A percentile compares a stretch with the other conserved stretches of the same genome.
Evolutionary conservation across 2,329 filamentous ascomycete genomes (phyloP).

Genomic region (Fusarium setosum): DNA sequence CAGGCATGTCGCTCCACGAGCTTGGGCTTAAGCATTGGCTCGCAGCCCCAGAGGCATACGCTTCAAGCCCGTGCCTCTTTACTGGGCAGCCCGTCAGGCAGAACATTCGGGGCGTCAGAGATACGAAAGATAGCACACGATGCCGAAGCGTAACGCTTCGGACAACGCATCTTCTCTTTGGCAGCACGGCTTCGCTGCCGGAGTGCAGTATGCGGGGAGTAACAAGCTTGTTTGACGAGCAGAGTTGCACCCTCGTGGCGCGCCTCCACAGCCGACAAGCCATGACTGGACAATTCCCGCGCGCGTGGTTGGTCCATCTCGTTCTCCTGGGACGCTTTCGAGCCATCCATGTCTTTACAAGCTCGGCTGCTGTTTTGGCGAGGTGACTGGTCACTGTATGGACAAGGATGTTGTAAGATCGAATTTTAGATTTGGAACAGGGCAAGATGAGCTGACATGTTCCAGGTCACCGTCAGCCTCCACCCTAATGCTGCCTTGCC

Average conservation of each 20-base stretch:
- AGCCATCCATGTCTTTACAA: background rate
- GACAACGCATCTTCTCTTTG: background rate
- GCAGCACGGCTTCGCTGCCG: background rate
- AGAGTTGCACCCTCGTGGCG: background rate
- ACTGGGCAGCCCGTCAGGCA: background rate
- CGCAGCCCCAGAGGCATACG: background rate
- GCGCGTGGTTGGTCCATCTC: conserved; percentile 15
- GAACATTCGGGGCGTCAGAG: background rate
- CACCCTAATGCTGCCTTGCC: conserved; percentile 20
- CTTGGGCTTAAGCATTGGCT: background rate
- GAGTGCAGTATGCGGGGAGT: conserved; percentile 1
- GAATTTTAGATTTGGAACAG: conserved; percentile 35
- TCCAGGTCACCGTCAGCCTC: conserved; percentile 21
- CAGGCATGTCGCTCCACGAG: too few species aligned
- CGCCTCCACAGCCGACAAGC: conserved; percentile 14
- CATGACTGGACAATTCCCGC: conserved; percentile 22
- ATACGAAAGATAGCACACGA: background rate
- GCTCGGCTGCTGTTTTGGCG: conserved; percentile 11
- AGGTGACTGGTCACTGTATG: conserved; percentile 29
- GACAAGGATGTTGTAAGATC: conserved; percentile 27
- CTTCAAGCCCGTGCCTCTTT: background rate
- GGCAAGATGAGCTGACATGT: conserved; percentile 32
- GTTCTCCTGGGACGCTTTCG: background rate
- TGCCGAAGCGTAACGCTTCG: background rate
- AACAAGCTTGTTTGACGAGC: conserved; percentile 3